These are phyloP conservation scores for Pseudogymnoascus sp. DNA, from an alignment of 2,329 filamentous ascomycete genomes.

Conservation along the genomic window DNA sequence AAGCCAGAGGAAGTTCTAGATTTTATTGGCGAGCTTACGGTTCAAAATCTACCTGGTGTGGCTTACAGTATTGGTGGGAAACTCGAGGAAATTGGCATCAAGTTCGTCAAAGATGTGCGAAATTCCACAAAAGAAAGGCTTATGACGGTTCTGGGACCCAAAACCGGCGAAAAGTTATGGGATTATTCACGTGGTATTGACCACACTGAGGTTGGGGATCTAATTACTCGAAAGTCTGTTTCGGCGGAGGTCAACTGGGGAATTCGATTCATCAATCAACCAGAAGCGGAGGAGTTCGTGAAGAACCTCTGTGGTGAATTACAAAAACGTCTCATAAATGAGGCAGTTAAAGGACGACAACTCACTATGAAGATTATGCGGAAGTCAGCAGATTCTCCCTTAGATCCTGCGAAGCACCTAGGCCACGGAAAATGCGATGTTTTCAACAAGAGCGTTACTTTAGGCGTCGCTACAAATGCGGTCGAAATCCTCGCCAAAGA, in stretches of 20 bases:
- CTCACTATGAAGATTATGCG: constrained; percentile 94
- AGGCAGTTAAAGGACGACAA: constrained; percentile 78
- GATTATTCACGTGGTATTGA: constrained; percentile 90
- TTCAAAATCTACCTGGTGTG: constrained; percentile 83
- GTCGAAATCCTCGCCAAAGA: constrained; percentile 67
- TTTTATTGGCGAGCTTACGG: constrained; percentile 68
- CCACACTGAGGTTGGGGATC: constrained; percentile 73
- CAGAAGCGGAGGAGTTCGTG: constrained; percentile 91
- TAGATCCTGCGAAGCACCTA: constrained; percentile 87
- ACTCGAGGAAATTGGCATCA: constrained; percentile 78
- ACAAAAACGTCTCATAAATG: constrained; percentile 68
- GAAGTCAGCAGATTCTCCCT: constrained; percentile 72
- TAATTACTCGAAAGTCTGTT: constrained; percentile 81
- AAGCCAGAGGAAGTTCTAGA: constrained; percentile 70
- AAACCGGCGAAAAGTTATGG: constrained; percentile 84
- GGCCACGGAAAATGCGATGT: constrained; percentile 93
- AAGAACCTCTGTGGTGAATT: constrained; percentile 77
- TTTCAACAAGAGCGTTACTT: constrained; percentile 76
- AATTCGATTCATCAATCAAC: constrained; percentile 83
- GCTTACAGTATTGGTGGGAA: constrained; percentile 82
- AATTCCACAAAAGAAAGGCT: constrained; percentile 69
- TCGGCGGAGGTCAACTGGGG: constrained; percentile 98
- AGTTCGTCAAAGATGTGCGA: constrained; percentile 74
- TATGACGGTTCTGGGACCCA: constrained; percentile 68
- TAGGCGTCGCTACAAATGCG: constrained; percentile 78